phyloP scores from a whole-genome alignment of 495 filamentous ascomycete genomes.

The Neurospora terricola region DNA sequence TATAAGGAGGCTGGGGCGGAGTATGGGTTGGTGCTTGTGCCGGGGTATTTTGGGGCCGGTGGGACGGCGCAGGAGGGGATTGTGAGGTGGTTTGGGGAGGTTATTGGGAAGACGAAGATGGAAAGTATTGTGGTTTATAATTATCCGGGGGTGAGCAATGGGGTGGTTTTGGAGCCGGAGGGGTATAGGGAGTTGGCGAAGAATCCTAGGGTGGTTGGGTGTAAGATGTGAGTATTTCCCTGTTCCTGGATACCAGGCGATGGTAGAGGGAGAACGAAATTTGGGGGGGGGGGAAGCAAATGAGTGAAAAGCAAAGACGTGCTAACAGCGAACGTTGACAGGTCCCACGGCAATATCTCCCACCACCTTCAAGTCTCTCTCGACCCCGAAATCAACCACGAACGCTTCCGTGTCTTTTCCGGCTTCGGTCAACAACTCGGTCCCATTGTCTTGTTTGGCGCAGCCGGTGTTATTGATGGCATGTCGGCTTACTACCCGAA shows the following conservation, averaged over 20 bases:
- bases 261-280: not conserved
- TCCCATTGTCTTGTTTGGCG: conserved; percentile 47
- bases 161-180: conserved; percentile 42
- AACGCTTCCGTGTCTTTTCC: conserved; percentile 49
- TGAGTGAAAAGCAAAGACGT: not conserved
- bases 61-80: conserved; percentile 35
- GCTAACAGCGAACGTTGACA: conserved; percentile 4
- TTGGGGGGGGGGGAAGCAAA: not conserved
- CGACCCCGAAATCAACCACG: conserved; percentile 37
- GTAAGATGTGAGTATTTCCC: conserved; percentile 40
- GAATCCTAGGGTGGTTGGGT: conserved; percentile 54
- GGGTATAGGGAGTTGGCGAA: conserved; percentile 44
- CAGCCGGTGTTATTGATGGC: conserved; percentile 55
- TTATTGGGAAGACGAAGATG: conserved; percentile 34
- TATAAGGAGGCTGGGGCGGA: conserved; percentile 50
- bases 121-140: conserved; percentile 45
- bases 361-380: conserved; percentile 49
- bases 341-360: conserved; percentile 54
- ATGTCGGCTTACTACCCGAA: conserved; percentile 53
- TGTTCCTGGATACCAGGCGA: not conserved
- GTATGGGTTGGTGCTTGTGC: conserved; percentile 51
- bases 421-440: conserved; percentile 58
- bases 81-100: conserved; percentile 41
- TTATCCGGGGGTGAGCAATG: conserved; percentile 57
- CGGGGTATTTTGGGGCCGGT: conserved; percentile 45